These are phyloP conservation scores for Kingdonia uniflora DNA, from an alignment of 164 flowering plant species.

Conservation along the genomic window DNA sequence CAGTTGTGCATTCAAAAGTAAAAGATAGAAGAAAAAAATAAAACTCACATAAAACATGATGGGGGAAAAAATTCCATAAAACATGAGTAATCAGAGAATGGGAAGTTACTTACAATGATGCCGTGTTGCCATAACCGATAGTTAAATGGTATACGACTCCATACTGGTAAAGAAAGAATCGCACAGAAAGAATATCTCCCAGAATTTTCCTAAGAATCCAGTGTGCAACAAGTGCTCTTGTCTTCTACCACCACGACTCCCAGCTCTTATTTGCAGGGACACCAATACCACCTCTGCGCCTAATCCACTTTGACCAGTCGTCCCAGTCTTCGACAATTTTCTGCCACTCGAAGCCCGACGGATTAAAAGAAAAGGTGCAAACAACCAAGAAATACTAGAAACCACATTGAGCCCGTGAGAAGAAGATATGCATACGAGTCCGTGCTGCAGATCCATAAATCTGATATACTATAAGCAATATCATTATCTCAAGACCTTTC, in stretches of 20 bases:
- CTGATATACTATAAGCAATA: slow-evolving; percentile 58
- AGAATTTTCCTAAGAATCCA: slow-evolving; percentile 57
- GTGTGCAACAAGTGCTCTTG: slow-evolving; percentile 79
- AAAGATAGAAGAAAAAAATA: neutral
- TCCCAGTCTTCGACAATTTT: slow-evolving; percentile 97
- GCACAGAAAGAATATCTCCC: slow-evolving; percentile 72
- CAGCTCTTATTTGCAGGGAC: slow-evolving; percentile 90
- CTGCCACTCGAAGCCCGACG: slow-evolving; percentile 98
- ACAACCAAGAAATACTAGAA: slow-evolving; percentile 79
- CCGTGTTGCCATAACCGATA: slow-evolving; percentile 46
- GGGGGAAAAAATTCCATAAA: too few relatives aligned
- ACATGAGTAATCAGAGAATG: neutral
- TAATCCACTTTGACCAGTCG: slow-evolving; percentile 96
- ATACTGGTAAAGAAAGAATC: slow-evolving; percentile 87
- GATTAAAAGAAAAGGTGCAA: slow-evolving; percentile 91
- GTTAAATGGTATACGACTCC: slow-evolving; percentile 84
- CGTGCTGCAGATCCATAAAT: slow-evolving; percentile 43
- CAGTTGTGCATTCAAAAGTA: neutral
- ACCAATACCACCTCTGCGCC: slow-evolving; percentile 80
- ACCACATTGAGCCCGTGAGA: slow-evolving; percentile 78
- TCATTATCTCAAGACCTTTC: slow-evolving; percentile 74
- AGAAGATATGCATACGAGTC: slow-evolving; percentile 29
- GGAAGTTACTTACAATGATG: slow-evolving; percentile 47
- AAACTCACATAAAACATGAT: neutral
- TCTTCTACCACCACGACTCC: slow-evolving; percentile 99